Conservation (phyloP, 192 early-diverging fungal species). For the Entomortierella lignicola region DNA sequence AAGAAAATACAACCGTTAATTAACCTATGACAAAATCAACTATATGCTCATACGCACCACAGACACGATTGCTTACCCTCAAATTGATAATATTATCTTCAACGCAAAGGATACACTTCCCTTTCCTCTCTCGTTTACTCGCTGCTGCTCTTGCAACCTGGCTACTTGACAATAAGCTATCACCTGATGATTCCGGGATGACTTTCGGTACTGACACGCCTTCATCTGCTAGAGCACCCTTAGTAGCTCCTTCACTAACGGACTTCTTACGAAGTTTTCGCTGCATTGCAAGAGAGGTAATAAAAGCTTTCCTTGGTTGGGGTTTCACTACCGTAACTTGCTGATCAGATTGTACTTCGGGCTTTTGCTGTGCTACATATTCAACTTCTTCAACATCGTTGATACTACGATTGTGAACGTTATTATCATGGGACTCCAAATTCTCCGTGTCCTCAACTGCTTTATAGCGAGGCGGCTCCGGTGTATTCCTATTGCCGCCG, state of each 20-base stretch:
- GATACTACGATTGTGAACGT: too few relatives aligned
- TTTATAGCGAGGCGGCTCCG: conserved; percentile 5
- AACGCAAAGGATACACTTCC: conserved; percentile 34
- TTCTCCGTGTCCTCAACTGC: neutral
- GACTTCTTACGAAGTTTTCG: neutral
- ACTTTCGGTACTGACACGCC: conserved; percentile 2
- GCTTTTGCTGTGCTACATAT: neutral
- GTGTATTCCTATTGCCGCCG: conserved; percentile 45
- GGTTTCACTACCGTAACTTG: too few relatives aligned
- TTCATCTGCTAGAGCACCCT: neutral
- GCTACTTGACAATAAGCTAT: conserved; percentile 27
- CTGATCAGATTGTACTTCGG: too few relatives aligned
- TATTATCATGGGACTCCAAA: too few relatives aligned
- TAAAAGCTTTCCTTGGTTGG: neutral
- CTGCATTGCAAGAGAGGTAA: neutral
- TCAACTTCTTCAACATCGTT: neutral
- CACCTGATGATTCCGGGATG: neutral
- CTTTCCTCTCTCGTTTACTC: conserved; percentile 31
- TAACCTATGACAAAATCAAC: too few relatives aligned
- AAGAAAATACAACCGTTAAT: neutral
- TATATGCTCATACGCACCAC: too few relatives aligned
- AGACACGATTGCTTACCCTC: conserved; percentile 39
- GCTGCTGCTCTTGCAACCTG: conserved; percentile 25
- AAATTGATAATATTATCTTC: conserved; percentile 72
- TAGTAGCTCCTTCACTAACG: too few relatives aligned